phyloP scores from a whole-genome alignment of 108 stramenopile genomes.

The Cyclotella sp. region DNA sequence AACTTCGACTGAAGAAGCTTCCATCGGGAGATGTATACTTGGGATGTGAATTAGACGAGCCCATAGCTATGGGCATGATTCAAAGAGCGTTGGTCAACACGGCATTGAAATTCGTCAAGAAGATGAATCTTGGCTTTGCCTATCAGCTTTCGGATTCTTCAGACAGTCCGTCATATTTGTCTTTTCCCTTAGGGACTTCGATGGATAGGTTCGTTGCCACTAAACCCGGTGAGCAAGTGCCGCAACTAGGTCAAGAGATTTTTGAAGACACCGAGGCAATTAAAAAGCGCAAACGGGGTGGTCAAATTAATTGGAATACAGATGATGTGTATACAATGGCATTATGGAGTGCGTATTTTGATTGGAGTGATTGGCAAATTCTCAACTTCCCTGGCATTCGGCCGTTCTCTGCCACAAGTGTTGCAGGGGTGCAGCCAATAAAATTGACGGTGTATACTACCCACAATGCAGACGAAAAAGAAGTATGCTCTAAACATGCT shows the following conservation, averaged over 20 bases:
- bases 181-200: constrained; percentile 81
- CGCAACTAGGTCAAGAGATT: constrained; percentile 77
- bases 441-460: constrained; percentile 75
- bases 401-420: constrained; percentile 72
- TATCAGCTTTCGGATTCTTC: constrained; percentile 39
- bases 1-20: constrained; percentile 82
- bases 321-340: constrained; percentile 87
- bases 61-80: constrained; percentile 87
- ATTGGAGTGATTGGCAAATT: constrained; percentile 79
- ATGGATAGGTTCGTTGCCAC: constrained; percentile 89
- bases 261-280: constrained; percentile 73
- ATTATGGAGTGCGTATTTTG: constrained; percentile 83
- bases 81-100: constrained; percentile 86
- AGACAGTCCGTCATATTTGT: constrained; percentile 74
- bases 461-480: constrained; percentile 43
- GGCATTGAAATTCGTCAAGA: constrained; percentile 87
- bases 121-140: constrained; percentile 67
- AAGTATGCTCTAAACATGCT: constrained; percentile 40
- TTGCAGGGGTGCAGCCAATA: constrained; percentile 76
- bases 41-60: constrained; percentile 83
- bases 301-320: constrained; percentile 69
- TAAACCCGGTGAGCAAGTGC: constrained; percentile 73
- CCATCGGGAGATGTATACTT: constrained; percentile 77
- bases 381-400: constrained; percentile 87
- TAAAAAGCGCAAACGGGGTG: constrained; percentile 71